Conservation (phyloP, 2,329 filamentous ascomycete species). For the Tolypocladium pustulatum region DNA sequence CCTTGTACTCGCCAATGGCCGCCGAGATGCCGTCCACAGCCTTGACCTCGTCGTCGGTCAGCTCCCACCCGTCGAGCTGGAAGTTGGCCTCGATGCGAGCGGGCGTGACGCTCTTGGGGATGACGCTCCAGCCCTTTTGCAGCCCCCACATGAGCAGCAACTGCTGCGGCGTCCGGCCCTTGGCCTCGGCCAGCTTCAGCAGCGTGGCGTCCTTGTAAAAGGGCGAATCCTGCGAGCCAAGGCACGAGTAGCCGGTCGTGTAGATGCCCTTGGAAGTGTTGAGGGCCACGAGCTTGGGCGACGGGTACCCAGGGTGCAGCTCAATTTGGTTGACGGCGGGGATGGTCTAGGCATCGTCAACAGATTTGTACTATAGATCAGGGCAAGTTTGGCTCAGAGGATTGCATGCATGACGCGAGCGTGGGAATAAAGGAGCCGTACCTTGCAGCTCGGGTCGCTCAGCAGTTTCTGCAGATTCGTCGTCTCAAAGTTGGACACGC, state of each 20-base stretch:
- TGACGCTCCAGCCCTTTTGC: conserved; percentile 70
- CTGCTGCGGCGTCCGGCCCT: conserved; percentile 64
- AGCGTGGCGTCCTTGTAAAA: conserved; percentile 58
- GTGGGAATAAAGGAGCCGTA: conserved; percentile 37
- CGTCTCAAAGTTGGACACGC: conserved; percentile 79
- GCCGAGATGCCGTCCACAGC: conserved; percentile 58
- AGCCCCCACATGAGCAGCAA: conserved; percentile 73
- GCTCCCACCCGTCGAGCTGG: conserved; percentile 60
- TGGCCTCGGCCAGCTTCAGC: conserved; percentile 49
- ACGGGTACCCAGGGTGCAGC: conserved; percentile 71
- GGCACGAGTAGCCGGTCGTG: conserved; percentile 62
- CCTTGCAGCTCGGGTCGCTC: conserved; percentile 57
- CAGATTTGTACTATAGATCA: background rate
- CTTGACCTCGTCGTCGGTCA: conserved; percentile 63
- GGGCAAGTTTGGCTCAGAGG: background rate
- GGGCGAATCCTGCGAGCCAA: conserved; percentile 61
- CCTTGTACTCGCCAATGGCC: conserved; percentile 55
- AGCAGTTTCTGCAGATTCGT: conserved; percentile 70
- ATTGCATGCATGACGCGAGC: background rate
- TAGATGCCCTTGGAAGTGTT: conserved; percentile 65
- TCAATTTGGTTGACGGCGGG: conserved; percentile 75
- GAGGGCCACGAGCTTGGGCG: conserved; percentile 68
- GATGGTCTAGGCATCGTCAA: conserved; percentile 27
- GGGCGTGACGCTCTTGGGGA: conserved; percentile 73
- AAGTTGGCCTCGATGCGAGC: conserved; percentile 68